phyloP scores from a whole-genome alignment of 2,329 filamentous ascomycete species.

The Beauveria varroae region DNA sequence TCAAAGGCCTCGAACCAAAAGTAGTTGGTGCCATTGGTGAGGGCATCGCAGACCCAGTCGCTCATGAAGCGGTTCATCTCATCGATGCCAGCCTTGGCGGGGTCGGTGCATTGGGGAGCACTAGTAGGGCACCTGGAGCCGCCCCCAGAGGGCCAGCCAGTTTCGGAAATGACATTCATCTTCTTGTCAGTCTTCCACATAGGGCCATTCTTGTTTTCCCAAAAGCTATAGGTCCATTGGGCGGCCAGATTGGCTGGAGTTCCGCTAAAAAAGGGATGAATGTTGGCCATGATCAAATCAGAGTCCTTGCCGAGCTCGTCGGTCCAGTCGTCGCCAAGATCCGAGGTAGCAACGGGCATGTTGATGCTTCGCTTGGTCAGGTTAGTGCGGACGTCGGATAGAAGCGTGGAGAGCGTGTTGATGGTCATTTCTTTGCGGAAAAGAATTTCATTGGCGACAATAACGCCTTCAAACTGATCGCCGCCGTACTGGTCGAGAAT shows the following conservation, averaged over 20 bases:
- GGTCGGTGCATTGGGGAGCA: slow-evolving; percentile 49
- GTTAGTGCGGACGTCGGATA: slow-evolving; percentile 64
- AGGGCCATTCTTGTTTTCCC: slow-evolving; percentile 58
- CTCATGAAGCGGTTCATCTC: slow-evolving; percentile 83
- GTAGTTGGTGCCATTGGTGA: slow-evolving; percentile 80
- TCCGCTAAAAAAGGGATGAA: slow-evolving; percentile 92
- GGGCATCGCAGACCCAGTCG: slow-evolving; percentile 73
- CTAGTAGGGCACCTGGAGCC: slow-evolving; percentile 65
- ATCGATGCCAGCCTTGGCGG: slow-evolving; percentile 68
- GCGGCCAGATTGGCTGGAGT: slow-evolving; percentile 61
- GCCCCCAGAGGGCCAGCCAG: slow-evolving; percentile 81
- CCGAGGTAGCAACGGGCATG: slow-evolving; percentile 77
- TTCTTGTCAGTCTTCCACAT: slow-evolving; percentile 55
- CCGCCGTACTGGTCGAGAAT: slow-evolving; percentile 64
- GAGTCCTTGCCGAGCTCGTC: slow-evolving; percentile 58
- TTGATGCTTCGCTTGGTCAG: slow-evolving; percentile 58
- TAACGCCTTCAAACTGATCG: slow-evolving; percentile 71
- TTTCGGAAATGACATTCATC: slow-evolving; percentile 80
- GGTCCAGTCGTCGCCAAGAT: slow-evolving; percentile 85
- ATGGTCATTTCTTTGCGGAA: slow-evolving; percentile 69
- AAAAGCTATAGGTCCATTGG: slow-evolving; percentile 77
- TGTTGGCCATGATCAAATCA: slow-evolving; percentile 92
- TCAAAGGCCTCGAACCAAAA: slow-evolving; percentile 98
- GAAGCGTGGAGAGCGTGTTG: slow-evolving; percentile 52
- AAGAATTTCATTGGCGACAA: slow-evolving; percentile 73